Percentiles rank a stretch among this genome's conserved stretches.
Conservation (phyloP, 768 basidiomycete species). For the Leucosporidium creatinivorum region DNA sequence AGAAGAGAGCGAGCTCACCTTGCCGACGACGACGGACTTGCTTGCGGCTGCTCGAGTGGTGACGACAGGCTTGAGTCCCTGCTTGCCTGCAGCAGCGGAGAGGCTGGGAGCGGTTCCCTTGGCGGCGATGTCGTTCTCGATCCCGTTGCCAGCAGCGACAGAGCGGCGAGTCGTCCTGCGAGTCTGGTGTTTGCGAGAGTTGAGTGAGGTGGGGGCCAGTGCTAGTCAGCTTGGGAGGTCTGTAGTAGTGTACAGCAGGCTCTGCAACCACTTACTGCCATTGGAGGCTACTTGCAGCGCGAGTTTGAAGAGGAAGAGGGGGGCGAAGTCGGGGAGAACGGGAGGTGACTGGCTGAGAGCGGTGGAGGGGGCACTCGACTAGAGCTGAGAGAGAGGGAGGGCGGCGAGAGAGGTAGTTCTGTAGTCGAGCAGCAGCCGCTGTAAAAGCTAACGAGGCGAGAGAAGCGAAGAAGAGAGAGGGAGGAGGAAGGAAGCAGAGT, state of each 20-base stretch:
- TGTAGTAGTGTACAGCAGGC: no score
- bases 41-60: background rate
- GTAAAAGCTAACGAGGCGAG: background rate
- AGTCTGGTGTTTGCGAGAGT: conserved; percentile 15
- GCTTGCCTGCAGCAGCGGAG: conserved; percentile 6
- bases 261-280: no score
- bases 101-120: background rate
- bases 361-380: no score
- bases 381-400: no score
- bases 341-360: no score
- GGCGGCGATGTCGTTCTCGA: conserved; percentile 25
- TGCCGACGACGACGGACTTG: conserved; percentile 15
- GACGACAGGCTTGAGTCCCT: conserved; percentile 4
- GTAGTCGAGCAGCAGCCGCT: background rate
- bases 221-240: no score
- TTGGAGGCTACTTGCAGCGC: no score
- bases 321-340: no score
- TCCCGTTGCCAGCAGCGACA: conserved; percentile 16
- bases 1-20: conserved; percentile 7
- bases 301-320: no score
- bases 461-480: background rate
- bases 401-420: no score
- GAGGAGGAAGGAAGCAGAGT: background rate
- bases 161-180: conserved; percentile 29
- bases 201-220: no score